Evolutionary conservation across 352 stramenopile genomes (phyloP).

Genomic region (Phytophthora pini): DNA sequence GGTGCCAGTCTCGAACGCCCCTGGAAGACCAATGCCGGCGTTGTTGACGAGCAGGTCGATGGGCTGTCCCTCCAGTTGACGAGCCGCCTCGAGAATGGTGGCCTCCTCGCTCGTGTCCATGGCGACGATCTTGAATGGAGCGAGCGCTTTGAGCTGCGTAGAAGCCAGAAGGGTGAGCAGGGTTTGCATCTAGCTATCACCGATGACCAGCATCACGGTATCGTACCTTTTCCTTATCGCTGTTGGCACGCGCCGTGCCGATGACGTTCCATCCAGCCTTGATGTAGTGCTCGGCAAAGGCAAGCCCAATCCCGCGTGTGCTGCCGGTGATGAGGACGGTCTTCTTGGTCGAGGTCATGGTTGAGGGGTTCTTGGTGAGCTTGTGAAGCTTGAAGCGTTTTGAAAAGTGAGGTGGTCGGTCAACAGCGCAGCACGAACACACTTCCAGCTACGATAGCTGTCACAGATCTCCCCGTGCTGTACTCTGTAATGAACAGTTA

Average conservation of each 20-base stretch:
- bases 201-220: too few relatives aligned
- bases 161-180: neutral
- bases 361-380: neutral
- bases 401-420: conserved; percentile 9
- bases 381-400: neutral
- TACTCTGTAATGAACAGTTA: neutral
- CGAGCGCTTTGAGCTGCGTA: conserved; percentile 20
- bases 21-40: conserved; percentile 3
- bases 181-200: neutral
- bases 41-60: too few relatives aligned
- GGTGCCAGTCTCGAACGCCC: conserved; percentile 28
- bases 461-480: too few relatives aligned
- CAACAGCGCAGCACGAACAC: neutral
- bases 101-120: too few relatives aligned
- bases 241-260: conserved; percentile 5
- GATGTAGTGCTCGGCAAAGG: conserved; percentile 40
- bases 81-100: too few relatives aligned
- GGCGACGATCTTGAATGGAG: too few relatives aligned
- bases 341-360: conserved; percentile 14
- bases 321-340: conserved; percentile 19
- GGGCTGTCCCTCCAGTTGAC: too few relatives aligned
- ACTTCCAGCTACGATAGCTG: too few relatives aligned
- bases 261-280: conserved; percentile 18
- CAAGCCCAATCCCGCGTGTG: conserved; percentile 39
- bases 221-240: conserved; percentile 11